A percentile compares a stretch with the other conserved stretches of the same genome.
phyloP scores from a whole-genome alignment of 2,329 filamentous ascomycete species.

The Trichoderma guizhouense region DNA sequence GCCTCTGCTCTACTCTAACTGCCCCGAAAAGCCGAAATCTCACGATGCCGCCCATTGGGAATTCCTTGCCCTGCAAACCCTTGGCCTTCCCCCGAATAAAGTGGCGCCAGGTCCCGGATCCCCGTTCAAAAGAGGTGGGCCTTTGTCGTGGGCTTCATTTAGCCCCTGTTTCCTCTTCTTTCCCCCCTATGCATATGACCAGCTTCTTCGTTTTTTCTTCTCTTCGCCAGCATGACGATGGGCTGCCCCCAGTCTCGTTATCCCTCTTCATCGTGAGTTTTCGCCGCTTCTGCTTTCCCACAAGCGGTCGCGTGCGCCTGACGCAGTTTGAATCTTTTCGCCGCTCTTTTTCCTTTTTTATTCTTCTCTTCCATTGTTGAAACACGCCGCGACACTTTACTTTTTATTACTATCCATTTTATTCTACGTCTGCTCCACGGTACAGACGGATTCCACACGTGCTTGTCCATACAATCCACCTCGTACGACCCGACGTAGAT shows the following conservation, averaged over 20 bases:
- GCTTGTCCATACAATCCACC: background rate
- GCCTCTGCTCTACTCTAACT: background rate
- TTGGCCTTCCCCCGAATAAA: background rate
- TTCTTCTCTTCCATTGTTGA: background rate
- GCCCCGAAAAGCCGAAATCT: background rate
- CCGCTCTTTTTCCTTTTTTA: background rate
- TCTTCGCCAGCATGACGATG: background rate
- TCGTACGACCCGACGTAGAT: background rate
- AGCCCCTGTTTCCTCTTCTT: slow-evolving; percentile 7
- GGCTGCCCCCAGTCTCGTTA: background rate
- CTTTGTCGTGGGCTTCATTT: slow-evolving; percentile 14
- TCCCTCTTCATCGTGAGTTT: slow-evolving; percentile 15
- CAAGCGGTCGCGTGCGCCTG: slow-evolving; percentile 10
- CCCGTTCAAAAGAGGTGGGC: slow-evolving; percentile 5
- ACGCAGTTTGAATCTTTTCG: background rate
- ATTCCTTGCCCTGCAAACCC: background rate
- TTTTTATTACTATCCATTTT: background rate
- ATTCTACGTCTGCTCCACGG: background rate
- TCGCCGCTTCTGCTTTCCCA: slow-evolving; percentile 13
- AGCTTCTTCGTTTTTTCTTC: background rate
- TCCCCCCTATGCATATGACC: background rate
- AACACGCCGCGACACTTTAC: background rate
- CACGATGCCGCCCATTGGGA: background rate
- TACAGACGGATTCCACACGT: background rate
- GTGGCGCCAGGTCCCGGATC: slow-evolving; percentile 12